Base-by-base conservation (phyloP, 257 asterid species). In the Ajuga chamaepitys region DNA sequence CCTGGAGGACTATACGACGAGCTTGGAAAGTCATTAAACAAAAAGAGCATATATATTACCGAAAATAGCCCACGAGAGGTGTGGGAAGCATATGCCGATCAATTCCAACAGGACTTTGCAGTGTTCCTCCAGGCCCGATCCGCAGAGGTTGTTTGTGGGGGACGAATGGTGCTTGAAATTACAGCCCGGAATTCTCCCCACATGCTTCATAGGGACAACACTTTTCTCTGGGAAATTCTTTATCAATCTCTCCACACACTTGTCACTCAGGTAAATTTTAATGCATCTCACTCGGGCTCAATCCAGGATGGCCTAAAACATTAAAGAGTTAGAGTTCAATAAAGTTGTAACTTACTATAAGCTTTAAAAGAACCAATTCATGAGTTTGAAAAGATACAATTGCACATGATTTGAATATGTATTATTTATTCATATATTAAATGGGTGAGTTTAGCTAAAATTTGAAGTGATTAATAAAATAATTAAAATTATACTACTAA, bases 201-300 rank as follows among this genome's bases (percentile, higher is more conserved):
- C 62, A 72, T 76, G 11, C 59, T 42, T 13, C 75, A 65, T 34
- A 67, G 80, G 35, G 84, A 83, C 56, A 78, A 74, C 62, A 67
- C 87, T 1, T 72, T 85, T 51, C 63, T 74, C 1, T 85, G 87
- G 87, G 78, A 81, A 62, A 32, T 78, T 41, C 87, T 85, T 46
- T 41, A 73, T 46, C 82, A 72, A 51, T 74, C 89, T 32, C 59
- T 85, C 50, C 30, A 60, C 21, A 54, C 22, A 53, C 77, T 85
- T 37, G 70, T 77, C 25, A n/a, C 25, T 13, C 70, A 82, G 85
- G 91, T 82, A 67, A n/a, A n/a, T n/a, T n/a, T n/a, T n/a, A n/a
- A n/a, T n/a, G n/a, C n/a, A n/a, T n/a, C n/a, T n/a, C n/a, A n/a
- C n/a, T n/a, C n/a, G n/a, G n/a, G n/a, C n/a, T n/a, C n/a, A n/a